Conservation (phyloP, 2,329 filamentous ascomycete genomes). For the Fusarium brevicatenulatum region DNA sequence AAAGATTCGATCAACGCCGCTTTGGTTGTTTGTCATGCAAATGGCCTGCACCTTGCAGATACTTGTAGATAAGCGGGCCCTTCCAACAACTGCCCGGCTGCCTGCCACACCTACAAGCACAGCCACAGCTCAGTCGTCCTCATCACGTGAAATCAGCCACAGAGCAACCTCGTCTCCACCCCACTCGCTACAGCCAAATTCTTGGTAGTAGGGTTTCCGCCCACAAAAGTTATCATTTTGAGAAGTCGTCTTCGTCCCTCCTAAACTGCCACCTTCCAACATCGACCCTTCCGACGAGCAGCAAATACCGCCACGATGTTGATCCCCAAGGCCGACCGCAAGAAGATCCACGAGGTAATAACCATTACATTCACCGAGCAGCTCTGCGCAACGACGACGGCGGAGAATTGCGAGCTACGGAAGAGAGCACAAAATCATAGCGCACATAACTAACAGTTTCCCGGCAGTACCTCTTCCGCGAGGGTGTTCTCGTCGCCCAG, state of each 20-base stretch:
- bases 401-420: conserved; percentile 33
- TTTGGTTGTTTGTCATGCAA: conserved; percentile 15
- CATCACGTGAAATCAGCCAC: conserved; percentile 49
- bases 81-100: neutral
- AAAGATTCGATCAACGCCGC: conserved; percentile 13
- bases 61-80: conserved; percentile 10
- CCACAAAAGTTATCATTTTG: conserved; percentile 60
- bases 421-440: conserved; percentile 14
- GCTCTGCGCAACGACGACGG: conserved; percentile 17
- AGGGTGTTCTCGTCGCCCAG: conserved; percentile 93
- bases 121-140: conserved; percentile 40
- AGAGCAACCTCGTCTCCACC: conserved; percentile 42
- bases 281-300: conserved; percentile 58
- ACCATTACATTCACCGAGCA: conserved; percentile 2
- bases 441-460: conserved; percentile 40
- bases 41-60: neutral
- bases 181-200: conserved; percentile 51
- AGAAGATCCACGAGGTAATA: conserved; percentile 93
- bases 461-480: conserved; percentile 90
- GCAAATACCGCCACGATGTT: conserved; percentile 77
- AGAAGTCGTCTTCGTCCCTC: conserved; percentile 49
- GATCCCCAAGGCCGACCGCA: conserved; percentile 99
- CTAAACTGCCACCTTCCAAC: conserved; percentile 58
- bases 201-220: conserved; percentile 53
- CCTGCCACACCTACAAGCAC: neutral